Base-by-base conservation (phyloP, 2,329 filamentous ascomycete species). In the Chlorencoelia australis region DNA sequence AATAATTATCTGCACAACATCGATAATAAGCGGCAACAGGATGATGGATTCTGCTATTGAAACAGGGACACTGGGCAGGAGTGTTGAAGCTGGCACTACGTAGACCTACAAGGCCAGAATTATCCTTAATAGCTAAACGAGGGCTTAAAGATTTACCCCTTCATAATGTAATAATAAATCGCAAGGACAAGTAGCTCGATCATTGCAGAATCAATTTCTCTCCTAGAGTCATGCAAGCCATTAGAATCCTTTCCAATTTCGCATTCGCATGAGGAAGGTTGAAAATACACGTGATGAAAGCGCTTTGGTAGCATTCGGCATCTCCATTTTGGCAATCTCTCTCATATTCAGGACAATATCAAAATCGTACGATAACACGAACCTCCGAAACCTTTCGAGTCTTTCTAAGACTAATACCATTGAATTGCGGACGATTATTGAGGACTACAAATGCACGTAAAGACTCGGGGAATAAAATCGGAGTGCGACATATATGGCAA, bases 1-100 rank as follows among this genome's bases (percentile, higher is more conserved):
- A 54, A 81, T 98, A 49, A 69, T 98, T 32, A 88, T 98, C 54
- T 93, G 85, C 58, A 89, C 91, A 33, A 98, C 91, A 11, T 84
- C 83, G 36, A 80, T 98, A 27, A 76, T 96, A 41, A 94, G 77
- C 62, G 91, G 93, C 18, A 84, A 89, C 59, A 77, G 72, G 53
- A 84, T 95, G 64, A 88, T 98, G 71, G 82, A 85, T 32, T 77
- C 80, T 30, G 86, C 82, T 38, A 79, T 89, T 50, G 85, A 91
- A 66, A 81, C 70, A 54, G 41, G 42, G 13, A 35, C 42, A 8
- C 35, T 55, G 13, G 53, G 53, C 30, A 53, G 45, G 40, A 50
- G 36, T 40, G 44, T 35, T 35, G 36, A 38, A 29, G 27, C 13
- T 19, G 26, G n/a, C n/a, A 30, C 20, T 30, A 41, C 22, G 19